phyloP scores from a whole-genome alignment of 23 red algal species.

The Gracilaria gracilis region DNA sequence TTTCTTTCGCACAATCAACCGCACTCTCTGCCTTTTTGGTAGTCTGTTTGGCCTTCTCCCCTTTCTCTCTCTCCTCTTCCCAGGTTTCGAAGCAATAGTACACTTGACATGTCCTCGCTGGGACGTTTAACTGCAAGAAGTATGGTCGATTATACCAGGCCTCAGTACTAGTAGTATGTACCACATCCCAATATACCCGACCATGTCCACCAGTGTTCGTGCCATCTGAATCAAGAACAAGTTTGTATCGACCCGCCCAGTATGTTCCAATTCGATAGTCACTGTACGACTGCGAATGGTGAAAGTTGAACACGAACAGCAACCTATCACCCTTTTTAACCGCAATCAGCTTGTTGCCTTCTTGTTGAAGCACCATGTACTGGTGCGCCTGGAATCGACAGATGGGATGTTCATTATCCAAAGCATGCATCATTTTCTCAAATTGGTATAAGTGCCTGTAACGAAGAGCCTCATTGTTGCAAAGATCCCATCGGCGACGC shows the following conservation, averaged over 20 bases:
- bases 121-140: conserved; percentile 87
- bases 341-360: conserved; percentile 88
- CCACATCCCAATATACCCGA: conserved; percentile 81
- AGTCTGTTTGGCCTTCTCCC: background rate
- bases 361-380: conserved; percentile 81
- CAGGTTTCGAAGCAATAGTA: conserved; percentile 95
- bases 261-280: conserved; percentile 93
- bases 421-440: conserved; percentile 79
- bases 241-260: conserved; percentile 92
- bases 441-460: conserved; percentile 87
- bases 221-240: conserved; percentile 90
- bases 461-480: conserved; percentile 75
- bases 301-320: conserved; percentile 99
- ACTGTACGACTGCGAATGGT: conserved; percentile 83
- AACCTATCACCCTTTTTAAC: conserved; percentile 89
- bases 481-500: conserved; percentile 92
- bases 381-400: conserved; percentile 84
- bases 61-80: conserved; percentile 41
- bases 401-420: conserved; percentile 83
- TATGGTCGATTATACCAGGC: conserved; percentile 85
- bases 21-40: background rate
- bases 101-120: conserved; percentile 90
- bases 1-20: background rate
- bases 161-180: conserved; percentile 56
- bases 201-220: conserved; percentile 82